A percentile compares a stretch with the other conserved stretches of the same genome.
phyloP scores from a whole-genome alignment of 768 basidiomycete genomes.

The Mycena venus region DNA sequence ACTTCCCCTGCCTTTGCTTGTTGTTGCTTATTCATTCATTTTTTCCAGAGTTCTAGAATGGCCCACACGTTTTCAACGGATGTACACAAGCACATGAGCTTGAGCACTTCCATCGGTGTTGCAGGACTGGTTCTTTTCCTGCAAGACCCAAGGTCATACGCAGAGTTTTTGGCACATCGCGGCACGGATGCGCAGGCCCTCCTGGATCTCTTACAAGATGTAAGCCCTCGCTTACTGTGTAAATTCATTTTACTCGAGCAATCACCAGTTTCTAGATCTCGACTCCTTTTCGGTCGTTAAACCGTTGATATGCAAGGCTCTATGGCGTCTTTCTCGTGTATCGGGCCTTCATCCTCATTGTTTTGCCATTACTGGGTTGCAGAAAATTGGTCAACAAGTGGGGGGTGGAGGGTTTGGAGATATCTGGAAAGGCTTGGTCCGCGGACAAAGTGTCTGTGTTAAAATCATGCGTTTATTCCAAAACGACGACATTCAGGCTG shows the following conservation, averaged over 20 bases:
- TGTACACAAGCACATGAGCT: not conserved
- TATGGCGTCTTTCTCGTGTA: constrained; percentile 10
- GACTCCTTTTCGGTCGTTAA: not conserved
- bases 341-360: constrained; percentile 23
- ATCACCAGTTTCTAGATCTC: constrained; percentile 10
- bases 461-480: constrained; percentile 24
- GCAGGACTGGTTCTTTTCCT: not conserved
- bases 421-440: constrained; percentile 20
- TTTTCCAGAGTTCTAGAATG: constrained; percentile 5
- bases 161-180: not conserved
- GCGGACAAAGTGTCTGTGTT: constrained; percentile 24
- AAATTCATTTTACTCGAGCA: not conserved
- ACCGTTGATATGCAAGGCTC: constrained; percentile 2
- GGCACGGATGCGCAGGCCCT: not conserved
- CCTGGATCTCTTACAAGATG: constrained; percentile 25
- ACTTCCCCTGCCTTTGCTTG: not conserved
- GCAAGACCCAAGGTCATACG: not conserved
- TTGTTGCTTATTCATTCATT: not conserved
- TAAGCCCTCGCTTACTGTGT: not conserved
- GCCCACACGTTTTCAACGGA: not conserved
- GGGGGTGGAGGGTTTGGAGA: constrained; percentile 25
- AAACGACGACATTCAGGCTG: constrained; percentile 1
- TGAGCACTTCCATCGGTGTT: not conserved
- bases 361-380: constrained; percentile 9
- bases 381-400: constrained; percentile 15